Base-by-base conservation (phyloP, 345 rosid species). In the Anacardium occidentale region DNA sequence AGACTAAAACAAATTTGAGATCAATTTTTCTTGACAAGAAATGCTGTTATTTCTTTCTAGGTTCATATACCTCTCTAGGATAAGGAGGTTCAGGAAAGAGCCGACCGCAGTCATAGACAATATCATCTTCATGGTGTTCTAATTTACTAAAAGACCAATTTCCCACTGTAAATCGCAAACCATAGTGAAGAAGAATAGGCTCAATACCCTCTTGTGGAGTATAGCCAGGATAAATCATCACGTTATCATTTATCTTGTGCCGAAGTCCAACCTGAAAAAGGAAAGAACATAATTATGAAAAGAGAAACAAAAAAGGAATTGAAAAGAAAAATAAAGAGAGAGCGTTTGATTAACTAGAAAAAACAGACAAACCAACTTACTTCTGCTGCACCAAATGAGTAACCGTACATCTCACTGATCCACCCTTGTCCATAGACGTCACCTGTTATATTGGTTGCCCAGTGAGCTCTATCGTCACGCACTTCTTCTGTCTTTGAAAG, bases 371-470 rank as follows among this genome's bases (percentile, higher is more conserved):
- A 77, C 24, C 21, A 69, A 69, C 83, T 69, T 71, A 95, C 99
- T 74, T 95, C 93, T 29, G 99, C 98, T 14, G 99, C 99, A 77
- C 99, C 99, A 79, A 95, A 95, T 51, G 99, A 92, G 86, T 95
- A 95, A 80, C 99, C 99, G 82, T 93, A 92, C 98, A 95, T 95
- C 88, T 95, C 99, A 77, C 98, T 95, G 66, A 95, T 95, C 98
- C 98, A 95, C 71, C 99, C 98, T 83, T 81, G 64, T 11, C 90
- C 97, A 59, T 95, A 95, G 79, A 93, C 89, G 75, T 95, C 99
- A n/a, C 99, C 99, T 11, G 99, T 95, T 73, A 95, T 73, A 70
- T 95, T 93, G 79, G 99, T 95, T 34, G 85, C 73, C 98, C 99
- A 95, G 77, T 93, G 99, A 80, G 89, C 90, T 73, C 78, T 89